Evolutionary conservation across 78 protist species (phyloP), one percentile per base, ranked within the genome.

Genomic region (Monocercomonoides exilis): DNA sequence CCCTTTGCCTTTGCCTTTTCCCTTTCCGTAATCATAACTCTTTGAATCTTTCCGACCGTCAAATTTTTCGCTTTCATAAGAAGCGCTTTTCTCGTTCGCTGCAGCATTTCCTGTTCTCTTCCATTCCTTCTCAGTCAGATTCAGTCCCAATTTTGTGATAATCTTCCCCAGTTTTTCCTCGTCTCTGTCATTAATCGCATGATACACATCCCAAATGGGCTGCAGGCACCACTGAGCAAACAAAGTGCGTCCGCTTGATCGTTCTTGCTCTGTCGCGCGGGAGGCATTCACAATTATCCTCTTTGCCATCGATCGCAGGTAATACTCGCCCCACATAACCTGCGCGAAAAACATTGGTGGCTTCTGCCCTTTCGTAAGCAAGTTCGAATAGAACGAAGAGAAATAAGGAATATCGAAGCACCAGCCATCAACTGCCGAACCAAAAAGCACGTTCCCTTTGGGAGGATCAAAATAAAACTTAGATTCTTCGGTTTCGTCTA

Each of bases 271-370:
- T 33, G 5, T 29, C 33, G 46, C 85, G 1, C 11, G 3, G 35
- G 42, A 43, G 3, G 3, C 46, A 35, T 11, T 0, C 2, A 45
- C 2, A 34, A 77, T 54, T n/a, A n/a, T n/a, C 43, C 46, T 4
- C 81, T 89, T 90, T 1, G 41, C 0, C 84, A 84, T 81, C 0
- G 46, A 46, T 45, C 85, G 43, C 81, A 88, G 43, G 84, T 89
- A 94, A 88, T 82, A 95, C 0, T 93, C 96, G 11, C 99, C 99
- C 98, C 98, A 97, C 43, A 97, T 87, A 2, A 94, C 89, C 41
- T 64, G 43, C 36, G 70, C 70, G 21, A 54, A 54, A 79, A 41
- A 4, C 21, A 38, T 6, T 79, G 82, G 4, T 79, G 82, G n/a
- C 5, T 79, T 79, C 43, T 4, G 11, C 4, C 5, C 5, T 6